Percentiles rank a stretch among this genome's conserved stretches.
Evolutionary conservation across 805 yeast genomes (phyloP).

Genomic region (Starmera amethionina): DNA sequence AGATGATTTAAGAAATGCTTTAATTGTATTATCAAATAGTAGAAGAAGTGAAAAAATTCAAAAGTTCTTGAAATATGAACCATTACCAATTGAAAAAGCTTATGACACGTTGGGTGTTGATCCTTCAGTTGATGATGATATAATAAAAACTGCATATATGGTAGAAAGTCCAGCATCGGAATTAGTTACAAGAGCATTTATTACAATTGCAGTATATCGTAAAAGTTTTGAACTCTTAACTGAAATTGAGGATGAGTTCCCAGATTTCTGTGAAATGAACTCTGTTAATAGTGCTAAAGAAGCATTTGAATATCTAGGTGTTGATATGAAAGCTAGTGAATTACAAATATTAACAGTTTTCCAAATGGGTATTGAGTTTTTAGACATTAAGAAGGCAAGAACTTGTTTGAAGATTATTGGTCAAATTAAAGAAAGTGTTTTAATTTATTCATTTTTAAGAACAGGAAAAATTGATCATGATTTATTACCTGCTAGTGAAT

Average conservation of each 20-base stretch:
- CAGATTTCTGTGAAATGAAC: constrained; percentile 15
- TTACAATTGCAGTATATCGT: constrained; percentile 50
- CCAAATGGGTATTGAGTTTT: constrained; percentile 31
- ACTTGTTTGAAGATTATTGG: constrained; percentile 50
- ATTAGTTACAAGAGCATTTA: constrained; percentile 41
- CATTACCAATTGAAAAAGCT: constrained; percentile 37
- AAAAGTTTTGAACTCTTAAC: constrained; percentile 49
- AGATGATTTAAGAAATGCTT: constrained; percentile 26
- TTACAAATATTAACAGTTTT: constrained; percentile 43
- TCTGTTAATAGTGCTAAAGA: constrained; percentile 21
- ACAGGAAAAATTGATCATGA: constrained; percentile 56
- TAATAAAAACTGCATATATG: constrained; percentile 66
- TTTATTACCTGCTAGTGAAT: constrained; percentile 48
- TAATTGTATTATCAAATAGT: constrained; percentile 27
- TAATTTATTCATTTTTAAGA: constrained; percentile 45
- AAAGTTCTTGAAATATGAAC: constrained; percentile 36
- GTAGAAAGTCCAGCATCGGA: constrained; percentile 47
- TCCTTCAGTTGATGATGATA: constrained; percentile 53
- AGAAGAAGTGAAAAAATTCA: constrained; percentile 26
- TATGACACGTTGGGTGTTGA: constrained; percentile 41
- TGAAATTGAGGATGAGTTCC: constrained; percentile 32
- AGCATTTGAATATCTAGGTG: constrained; percentile 41
- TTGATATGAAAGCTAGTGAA: constrained; percentile 43
- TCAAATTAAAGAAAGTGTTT: constrained; percentile 38
- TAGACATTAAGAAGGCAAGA: constrained; percentile 45